phyloP scores from a whole-genome alignment of 202 grass and related monocot genomes.

The Schoenoplectus triqueter region DNA sequence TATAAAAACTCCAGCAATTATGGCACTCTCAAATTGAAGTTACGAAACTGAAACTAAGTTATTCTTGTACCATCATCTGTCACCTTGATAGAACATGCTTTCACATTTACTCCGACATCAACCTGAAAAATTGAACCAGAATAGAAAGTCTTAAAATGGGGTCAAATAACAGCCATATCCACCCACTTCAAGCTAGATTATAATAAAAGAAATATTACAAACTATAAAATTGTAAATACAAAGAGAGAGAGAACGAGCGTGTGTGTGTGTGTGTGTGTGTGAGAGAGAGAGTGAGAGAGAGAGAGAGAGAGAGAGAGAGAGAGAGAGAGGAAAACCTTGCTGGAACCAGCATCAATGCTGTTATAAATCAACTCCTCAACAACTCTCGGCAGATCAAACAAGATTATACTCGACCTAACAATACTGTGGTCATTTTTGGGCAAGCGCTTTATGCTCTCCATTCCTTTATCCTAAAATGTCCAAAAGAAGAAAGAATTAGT shows the following conservation, averaged over 20 bases:
- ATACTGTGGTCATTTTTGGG: conserved; percentile 59
- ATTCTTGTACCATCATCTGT: conserved; percentile 76
- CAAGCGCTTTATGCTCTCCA: conserved; percentile 71
- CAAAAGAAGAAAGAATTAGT: background rate
- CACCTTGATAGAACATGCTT: conserved; percentile 75
- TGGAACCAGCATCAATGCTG: conserved; percentile 74
- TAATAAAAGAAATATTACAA: background rate
- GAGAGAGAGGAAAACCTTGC: conserved; percentile 54
- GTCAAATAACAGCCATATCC: background rate
- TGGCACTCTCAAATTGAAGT: conserved; percentile 22
- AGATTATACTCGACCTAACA: conserved; percentile 64
- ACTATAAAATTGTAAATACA: no score
- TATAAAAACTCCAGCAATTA: background rate
- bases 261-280: no score
- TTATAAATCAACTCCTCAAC: conserved; percentile 93
- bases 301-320: background rate
- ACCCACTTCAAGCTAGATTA: background rate
- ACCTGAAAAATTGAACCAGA: conserved; percentile 57
- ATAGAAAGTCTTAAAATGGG: conserved; percentile 31
- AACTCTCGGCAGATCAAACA: conserved; percentile 76
- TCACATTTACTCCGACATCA: conserved; percentile 63
- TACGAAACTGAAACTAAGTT: background rate
- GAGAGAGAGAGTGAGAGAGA: no score
- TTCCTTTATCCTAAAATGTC: conserved; percentile 36
- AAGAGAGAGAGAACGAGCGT: no score